These are phyloP conservation scores for Lachnellula cervina DNA, from an alignment of 2,329 filamentous ascomycete species.

Conservation along the genomic window DNA sequence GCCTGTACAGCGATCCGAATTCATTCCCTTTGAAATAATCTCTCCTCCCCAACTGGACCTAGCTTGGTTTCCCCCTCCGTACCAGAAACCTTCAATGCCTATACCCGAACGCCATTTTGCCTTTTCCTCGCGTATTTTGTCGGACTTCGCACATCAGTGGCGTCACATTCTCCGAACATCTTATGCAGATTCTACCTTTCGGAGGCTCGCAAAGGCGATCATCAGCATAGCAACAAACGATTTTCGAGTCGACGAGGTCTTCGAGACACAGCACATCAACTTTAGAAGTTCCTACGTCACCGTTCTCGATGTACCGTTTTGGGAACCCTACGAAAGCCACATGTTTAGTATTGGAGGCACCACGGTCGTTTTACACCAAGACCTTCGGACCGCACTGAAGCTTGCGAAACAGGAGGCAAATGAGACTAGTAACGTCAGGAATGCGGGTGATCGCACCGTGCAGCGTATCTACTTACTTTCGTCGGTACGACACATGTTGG, in stretches of 20 bases:
- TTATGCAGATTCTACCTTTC: slow-evolving; percentile 12
- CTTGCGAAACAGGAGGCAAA: slow-evolving; percentile 2
- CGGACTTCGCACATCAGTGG: slow-evolving; percentile 14
- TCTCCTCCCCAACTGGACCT: neutral
- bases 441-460: neutral
- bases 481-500: slow-evolving; percentile 13
- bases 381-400: slow-evolving; percentile 5
- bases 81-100: slow-evolving; percentile 1
- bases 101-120: slow-evolving; percentile 1
- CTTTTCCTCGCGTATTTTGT: slow-evolving; percentile 7
- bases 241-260: slow-evolving; percentile 7
- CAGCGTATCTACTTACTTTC: slow-evolving; percentile 9
- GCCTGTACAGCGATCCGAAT: neutral
- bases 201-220: slow-evolving; percentile 10
- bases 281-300: slow-evolving; percentile 4
- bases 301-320: slow-evolving; percentile 4
- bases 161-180: slow-evolving; percentile 11
- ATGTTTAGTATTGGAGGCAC: slow-evolving; percentile 7
- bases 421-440: neutral
- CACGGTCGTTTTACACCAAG: slow-evolving; percentile 9
- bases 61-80: slow-evolving; percentile 3
- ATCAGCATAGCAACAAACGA: slow-evolving; percentile 9
- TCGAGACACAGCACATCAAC: neutral
- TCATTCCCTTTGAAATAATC: neutral
- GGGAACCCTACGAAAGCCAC: slow-evolving; percentile 2